Percentiles rank a stretch among this genome's conserved stretches.
phyloP scores from a whole-genome alignment of 2,329 filamentous ascomycete genomes.

The Verticillium isaacii region DNA sequence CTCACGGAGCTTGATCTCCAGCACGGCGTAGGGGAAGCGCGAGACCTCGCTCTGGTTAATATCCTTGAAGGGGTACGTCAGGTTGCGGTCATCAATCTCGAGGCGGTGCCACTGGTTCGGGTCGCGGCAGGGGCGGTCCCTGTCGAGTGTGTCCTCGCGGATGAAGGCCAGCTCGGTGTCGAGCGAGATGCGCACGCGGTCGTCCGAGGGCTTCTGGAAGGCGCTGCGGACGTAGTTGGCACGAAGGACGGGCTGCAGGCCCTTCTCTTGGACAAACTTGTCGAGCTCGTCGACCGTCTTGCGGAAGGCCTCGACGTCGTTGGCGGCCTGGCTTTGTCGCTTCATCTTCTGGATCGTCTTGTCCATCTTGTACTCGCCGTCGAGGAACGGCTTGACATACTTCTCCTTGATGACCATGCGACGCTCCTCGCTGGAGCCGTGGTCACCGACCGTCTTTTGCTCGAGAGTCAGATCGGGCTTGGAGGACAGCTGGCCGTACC shows the following conservation, averaged over 20 bases:
- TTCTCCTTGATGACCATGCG: conserved; percentile 89
- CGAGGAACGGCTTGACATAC: conserved; percentile 82
- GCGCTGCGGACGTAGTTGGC: conserved; percentile 93
- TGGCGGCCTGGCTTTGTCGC: conserved; percentile 59
- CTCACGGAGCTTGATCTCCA: conserved; percentile 87
- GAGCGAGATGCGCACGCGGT: conserved; percentile 85
- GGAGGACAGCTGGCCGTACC: conserved; percentile 80
- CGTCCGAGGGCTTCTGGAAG: conserved; percentile 92
- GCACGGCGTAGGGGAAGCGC: conserved; percentile 82
- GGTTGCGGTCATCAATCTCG: conserved; percentile 78
- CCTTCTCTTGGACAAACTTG: conserved; percentile 69
- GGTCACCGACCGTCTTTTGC: conserved; percentile 79
- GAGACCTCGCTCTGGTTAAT: conserved; percentile 89
- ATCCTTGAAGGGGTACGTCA: conserved; percentile 82
- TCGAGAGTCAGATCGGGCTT: conserved; percentile 81
- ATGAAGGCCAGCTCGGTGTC: conserved; percentile 92
- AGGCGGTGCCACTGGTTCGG: conserved; percentile 84
- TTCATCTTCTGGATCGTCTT: conserved; percentile 86
- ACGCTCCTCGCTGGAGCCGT: conserved; percentile 72
- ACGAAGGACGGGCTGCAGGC: conserved; percentile 77
- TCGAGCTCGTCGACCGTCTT: conserved; percentile 73
- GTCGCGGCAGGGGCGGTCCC: conserved; percentile 81
- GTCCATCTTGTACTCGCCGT: conserved; percentile 86
- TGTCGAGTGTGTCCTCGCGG: conserved; percentile 70
- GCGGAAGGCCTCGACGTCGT: conserved; percentile 65